Conservation (phyloP, 2,329 filamentous ascomycete genomes). For the Stemphylium lycopersici region DNA sequence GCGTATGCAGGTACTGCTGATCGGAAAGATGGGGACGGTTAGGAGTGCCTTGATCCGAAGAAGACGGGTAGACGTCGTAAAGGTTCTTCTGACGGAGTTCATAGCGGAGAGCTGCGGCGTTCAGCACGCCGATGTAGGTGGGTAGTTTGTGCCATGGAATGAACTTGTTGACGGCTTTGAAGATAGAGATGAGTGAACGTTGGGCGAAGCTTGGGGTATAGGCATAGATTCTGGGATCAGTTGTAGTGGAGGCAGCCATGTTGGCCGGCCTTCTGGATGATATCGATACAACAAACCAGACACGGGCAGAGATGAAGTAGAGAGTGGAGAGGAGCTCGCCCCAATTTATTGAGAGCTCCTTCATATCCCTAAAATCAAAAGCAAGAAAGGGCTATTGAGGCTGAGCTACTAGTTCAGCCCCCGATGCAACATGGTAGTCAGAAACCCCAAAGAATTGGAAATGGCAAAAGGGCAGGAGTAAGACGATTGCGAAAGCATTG, state of each 20-base stretch:
- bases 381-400: not conserved
- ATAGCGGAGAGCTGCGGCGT: conserved; percentile 50
- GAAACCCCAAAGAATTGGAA: too few species aligned
- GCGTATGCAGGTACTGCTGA: conserved; percentile 42
- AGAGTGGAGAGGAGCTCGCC: too few species aligned
- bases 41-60: conserved; percentile 46
- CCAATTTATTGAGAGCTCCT: too few species aligned
- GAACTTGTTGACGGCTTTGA: conserved; percentile 49
- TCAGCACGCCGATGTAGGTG: conserved; percentile 49
- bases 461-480: too few species aligned
- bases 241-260: not conserved
- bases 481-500: too few species aligned
- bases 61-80: conserved; percentile 51
- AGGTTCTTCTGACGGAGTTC: conserved; percentile 55
- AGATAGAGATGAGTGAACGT: conserved; percentile 37
- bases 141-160: conserved; percentile 55
- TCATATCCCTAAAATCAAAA: too few species aligned
- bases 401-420: too few species aligned
- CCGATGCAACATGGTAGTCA: too few species aligned
- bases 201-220: conserved; percentile 22
- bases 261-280: too few species aligned
- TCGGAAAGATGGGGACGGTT: conserved; percentile 37
- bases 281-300: too few species aligned
- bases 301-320: too few species aligned
- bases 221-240: not conserved